Evolutionary conservation across 2,329 filamentous ascomycete genomes (phyloP), one percentile per base, ranked within the genome.

Genomic region (Arthrobotrys sphaeroides): DNA sequence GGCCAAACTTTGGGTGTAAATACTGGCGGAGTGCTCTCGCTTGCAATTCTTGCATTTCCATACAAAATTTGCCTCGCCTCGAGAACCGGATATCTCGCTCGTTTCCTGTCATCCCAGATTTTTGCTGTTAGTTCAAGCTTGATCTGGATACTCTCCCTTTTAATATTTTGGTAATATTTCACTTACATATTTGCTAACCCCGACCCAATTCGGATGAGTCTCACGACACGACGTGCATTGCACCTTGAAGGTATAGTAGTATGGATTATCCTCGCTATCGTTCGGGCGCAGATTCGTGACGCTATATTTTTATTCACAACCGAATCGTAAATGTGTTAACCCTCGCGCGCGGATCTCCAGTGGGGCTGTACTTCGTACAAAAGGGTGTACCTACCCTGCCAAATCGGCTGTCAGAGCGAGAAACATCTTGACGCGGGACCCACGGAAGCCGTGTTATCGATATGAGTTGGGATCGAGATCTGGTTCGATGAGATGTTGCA

Each of bases 41-140:
- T 95, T 96, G 89, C 95, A 99, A 82, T 95, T 94, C 84, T 96
- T 97, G 87, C 95, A 99, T 83, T 90, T 94, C 94, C 95, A 99
- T n/a, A 99, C 95, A 83, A 99, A 99, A 83, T 98, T 98, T 76
- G 95, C 95, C 83, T 98, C 94, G 78, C 95, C 95, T 80, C 93
- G 88, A 82, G 94, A 97, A 36, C 94, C 94, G 78, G 92, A 95
- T 82, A 97, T 89, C 78, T 97, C 93, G 81, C 96, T 94, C 80
- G 86, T 87, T 82, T 98, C 94, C 93, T 97, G 77, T 18, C 36
- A 26, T 57, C 20, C 43, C 28, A 40, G 69, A 24, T 62, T 60
- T 64, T 18, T 33, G 20, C 12, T 2, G 5, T 53, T 2, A 53
- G 26, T 7, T n/a, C n/a, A n/a, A n/a, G n/a, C n/a, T n/a, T n/a